phyloP scores from a whole-genome alignment of 2,329 filamentous ascomycete genomes.

The Helotiales sp. region DNA sequence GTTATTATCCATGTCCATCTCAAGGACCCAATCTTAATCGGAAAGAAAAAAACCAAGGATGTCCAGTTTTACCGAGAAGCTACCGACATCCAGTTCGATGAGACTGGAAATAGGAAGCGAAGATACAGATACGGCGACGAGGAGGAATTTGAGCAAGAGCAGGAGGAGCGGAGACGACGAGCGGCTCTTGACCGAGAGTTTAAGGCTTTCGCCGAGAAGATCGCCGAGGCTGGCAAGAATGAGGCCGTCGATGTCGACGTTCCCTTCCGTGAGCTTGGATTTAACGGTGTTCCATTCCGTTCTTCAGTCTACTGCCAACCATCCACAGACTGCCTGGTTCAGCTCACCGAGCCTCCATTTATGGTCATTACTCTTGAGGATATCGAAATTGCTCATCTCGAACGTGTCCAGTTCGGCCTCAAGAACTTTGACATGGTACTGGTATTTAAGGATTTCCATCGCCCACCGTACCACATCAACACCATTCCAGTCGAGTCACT shows the following conservation, averaged over 20 bases:
- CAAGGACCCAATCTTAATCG: slow-evolving; percentile 96
- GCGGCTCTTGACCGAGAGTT: slow-evolving; percentile 95
- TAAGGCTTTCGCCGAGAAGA: slow-evolving; percentile 95
- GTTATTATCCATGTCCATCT: slow-evolving; percentile 98
- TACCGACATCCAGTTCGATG: slow-evolving; percentile 97
- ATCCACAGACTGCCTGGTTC: slow-evolving; percentile 94
- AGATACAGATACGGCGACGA: slow-evolving; percentile 98
- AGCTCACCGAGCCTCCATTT: slow-evolving; percentile 95
- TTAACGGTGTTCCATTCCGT: slow-evolving; percentile 93
- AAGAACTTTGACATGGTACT: slow-evolving; percentile 99
- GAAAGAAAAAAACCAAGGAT: slow-evolving; percentile 98
- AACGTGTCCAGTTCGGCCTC: slow-evolving; percentile 92
- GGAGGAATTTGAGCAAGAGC: slow-evolving; percentile 97
- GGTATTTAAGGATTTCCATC: slow-evolving; percentile 94
- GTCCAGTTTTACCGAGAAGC: slow-evolving; percentile 98
- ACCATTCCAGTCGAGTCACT: slow-evolving; percentile 95
- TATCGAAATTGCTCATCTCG: slow-evolving; percentile 93
- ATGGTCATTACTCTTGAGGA: slow-evolving; percentile 94
- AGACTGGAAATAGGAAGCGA: slow-evolving; percentile 95
- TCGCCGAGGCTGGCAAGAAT: slow-evolving; percentile 89
- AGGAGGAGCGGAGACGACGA: slow-evolving; percentile 88
- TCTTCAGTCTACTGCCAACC: slow-evolving; percentile 96
- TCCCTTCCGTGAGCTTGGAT: slow-evolving; percentile 93
- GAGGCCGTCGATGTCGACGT: slow-evolving; percentile 94
- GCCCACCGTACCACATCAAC: slow-evolving; percentile 92